Conservation (phyloP, 176 grass and related monocot genomes). For the Juncus effusus region DNA sequence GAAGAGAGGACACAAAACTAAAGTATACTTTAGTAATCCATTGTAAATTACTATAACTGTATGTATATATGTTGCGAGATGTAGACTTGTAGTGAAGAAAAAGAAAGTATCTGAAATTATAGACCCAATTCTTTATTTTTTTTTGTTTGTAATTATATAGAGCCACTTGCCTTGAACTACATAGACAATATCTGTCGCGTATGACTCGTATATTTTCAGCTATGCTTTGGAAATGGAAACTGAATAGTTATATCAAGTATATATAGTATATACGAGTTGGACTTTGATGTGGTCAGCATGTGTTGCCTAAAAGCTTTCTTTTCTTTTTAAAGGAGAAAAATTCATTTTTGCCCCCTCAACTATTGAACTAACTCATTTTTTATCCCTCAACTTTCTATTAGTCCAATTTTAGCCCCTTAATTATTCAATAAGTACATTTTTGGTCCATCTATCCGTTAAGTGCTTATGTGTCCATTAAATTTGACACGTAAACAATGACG, state of each 20-base stretch:
- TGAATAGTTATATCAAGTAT: not conserved
- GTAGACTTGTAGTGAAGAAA: constrained; percentile 14
- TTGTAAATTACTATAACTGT: not conserved
- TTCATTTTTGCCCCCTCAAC: too few species aligned
- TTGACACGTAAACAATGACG: too few species aligned
- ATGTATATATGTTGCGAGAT: constrained; percentile 11
- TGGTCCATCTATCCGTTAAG: too few species aligned
- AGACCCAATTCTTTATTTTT: too few species aligned
- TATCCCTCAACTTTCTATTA: too few species aligned
- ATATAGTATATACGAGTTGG: not conserved
- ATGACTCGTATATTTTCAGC: constrained; percentile 11
- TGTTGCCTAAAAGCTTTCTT: not conserved
- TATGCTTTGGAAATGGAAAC: not conserved
- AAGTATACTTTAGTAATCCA: constrained; percentile 5
- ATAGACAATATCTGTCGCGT: constrained; percentile 15
- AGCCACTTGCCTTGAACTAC: constrained; percentile 12
- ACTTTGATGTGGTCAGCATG: constrained; percentile 15
- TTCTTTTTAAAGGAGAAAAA: too few species aligned
- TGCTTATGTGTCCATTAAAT: too few species aligned
- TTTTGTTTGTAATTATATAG: not conserved
- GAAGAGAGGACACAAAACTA: constrained; percentile 10
- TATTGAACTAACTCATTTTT: too few species aligned
- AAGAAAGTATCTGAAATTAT: constrained; percentile 11
- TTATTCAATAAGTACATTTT: too few species aligned
- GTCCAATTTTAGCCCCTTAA: too few species aligned